phyloP scores from a whole-genome alignment of 345 rosid genomes.

The Hypericum androsaemum region DNA sequence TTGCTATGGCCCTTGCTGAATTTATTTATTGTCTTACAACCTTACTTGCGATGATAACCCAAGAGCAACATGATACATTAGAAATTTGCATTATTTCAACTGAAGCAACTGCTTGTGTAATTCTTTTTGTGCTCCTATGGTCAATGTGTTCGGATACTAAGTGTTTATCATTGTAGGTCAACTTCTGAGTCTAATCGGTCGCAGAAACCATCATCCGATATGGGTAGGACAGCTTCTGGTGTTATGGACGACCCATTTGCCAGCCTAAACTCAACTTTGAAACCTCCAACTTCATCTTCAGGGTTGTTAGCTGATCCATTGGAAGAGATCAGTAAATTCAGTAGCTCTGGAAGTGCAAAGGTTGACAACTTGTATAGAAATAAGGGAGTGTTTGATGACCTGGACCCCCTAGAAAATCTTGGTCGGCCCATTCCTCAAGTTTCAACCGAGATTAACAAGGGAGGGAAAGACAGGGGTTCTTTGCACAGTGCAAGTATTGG shows the following conservation, averaged over 20 bases:
- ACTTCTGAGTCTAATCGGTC: slow-evolving; percentile 32
- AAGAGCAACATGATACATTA: no score
- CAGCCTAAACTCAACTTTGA: slow-evolving; percentile 39
- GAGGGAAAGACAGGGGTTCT: slow-evolving; percentile 40
- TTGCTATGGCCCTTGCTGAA: no score
- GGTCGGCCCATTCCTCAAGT: slow-evolving; percentile 42
- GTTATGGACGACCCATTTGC: slow-evolving; percentile 52
- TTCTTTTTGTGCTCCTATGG: no score
- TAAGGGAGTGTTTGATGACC: slow-evolving; percentile 47
- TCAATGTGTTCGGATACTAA: no score
- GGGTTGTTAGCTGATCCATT: slow-evolving; percentile 35
- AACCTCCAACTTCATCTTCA: slow-evolving; percentile 25
- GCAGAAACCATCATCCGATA: slow-evolving; percentile 28
- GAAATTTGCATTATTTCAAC: no score
- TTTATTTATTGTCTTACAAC: no score
- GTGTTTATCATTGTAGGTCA: slow-evolving; percentile 29
- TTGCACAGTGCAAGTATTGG: slow-evolving; percentile 26
- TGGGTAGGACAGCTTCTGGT: slow-evolving; percentile 33
- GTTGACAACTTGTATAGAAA: slow-evolving; percentile 28
- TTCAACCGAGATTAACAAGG: slow-evolving; percentile 35
- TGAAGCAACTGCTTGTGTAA: no score
- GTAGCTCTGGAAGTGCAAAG: slow-evolving; percentile 32
- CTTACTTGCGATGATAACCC: no score
- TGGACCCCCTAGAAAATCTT: slow-evolving; percentile 54
- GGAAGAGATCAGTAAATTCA: slow-evolving; percentile 38